Evolutionary conservation across 352 stramenopile genomes (phyloP), one percentile per base, ranked within the genome.

Genomic region (Globisporangium barbulae): DNA sequence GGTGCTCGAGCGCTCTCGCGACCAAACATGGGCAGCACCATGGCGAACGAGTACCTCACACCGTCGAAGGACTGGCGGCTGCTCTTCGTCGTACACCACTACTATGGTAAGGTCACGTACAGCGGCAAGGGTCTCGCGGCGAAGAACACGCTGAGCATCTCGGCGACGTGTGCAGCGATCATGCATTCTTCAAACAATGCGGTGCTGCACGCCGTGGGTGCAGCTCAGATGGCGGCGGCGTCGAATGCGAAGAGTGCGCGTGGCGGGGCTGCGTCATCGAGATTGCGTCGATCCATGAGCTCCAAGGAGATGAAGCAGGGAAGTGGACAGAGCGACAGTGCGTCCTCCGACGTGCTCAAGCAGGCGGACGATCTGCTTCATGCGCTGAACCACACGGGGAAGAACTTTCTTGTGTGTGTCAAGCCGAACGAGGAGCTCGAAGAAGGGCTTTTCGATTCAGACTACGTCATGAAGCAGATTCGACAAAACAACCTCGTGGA

Each of bases 171-270:
- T 62, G 83, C 78, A 1, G 85, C 85, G 6, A 94, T 94, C 50
- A 90, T 94, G 78, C 83, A 93, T 28, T 93, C 83, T 15, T 94
- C 85, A 22, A 92, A 84, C 54, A 94, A 94, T 67, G 73, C 72
- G 6, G 81, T 92, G 25, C 69, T 92, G 13, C 81, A 84, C 58
- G 83, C 83, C 31, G 81, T 92, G 13, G 83, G 83, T 0, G 78
- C 79, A 1, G 77, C 83, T 33, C 83, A 92, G 59, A 79, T 90
- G 52, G 75, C 83, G 49, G 72, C 79, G 28, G 78, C 77, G 13
- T 83, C 78, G 2, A 85, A 65, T 56, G 77, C 83, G 37, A 85
- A 78, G 48, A 71, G 69, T 33, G 71, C 67, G 19, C 59, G 54
- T 22, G 31, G 30, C 13, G 41, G 21, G 58, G 44, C 44, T 15